These are phyloP conservation scores for Cladosporium austrohemisphaericum DNA, from an alignment of 2,329 filamentous ascomycete species.

Conservation along the genomic window DNA sequence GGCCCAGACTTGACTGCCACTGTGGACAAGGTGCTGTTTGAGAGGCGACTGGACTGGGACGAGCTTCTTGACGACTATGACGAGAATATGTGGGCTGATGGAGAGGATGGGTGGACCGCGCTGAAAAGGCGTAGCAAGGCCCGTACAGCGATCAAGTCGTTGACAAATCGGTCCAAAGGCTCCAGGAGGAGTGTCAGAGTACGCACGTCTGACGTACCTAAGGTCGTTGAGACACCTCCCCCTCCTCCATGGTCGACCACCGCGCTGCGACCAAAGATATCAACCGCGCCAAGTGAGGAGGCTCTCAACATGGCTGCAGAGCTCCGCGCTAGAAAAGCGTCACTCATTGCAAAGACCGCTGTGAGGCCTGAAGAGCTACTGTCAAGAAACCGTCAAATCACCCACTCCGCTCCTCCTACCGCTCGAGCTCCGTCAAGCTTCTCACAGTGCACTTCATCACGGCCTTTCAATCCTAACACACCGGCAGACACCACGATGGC, in stretches of 20 bases:
- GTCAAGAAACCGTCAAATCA: not conserved
- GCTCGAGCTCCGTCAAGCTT: conserved; percentile 8
- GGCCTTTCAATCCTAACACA: not conserved
- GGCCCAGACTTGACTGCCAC: conserved; percentile 22
- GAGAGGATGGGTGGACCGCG: conserved; percentile 19
- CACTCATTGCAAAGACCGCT: not conserved
- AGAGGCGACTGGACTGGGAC: conserved; percentile 9
- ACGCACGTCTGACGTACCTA: not conserved
- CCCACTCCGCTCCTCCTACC: conserved; percentile 6
- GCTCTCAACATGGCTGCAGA: conserved; percentile 20
- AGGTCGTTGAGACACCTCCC: not conserved
- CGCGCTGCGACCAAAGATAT: not conserved
- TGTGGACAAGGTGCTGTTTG: conserved; percentile 18
- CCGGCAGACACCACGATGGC: conserved; percentile 12
- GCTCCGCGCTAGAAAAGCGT: conserved; percentile 15
- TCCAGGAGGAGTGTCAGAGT: not conserved
- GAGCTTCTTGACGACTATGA: conserved; percentile 7
- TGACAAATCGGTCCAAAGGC: not conserved
- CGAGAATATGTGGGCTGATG: conserved; percentile 16
- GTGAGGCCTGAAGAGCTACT: not conserved
- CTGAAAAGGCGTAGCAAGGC: conserved; percentile 7
- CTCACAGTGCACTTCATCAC: not conserved
- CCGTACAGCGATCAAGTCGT: not conserved
- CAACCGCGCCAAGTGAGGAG: conserved; percentile 19
- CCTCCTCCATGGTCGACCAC: not conserved